Evolutionary conservation across 164 flowering plant genomes (phyloP), one percentile per base, ranked within the genome.

Genomic region (Magnolia changhungtana): DNA sequence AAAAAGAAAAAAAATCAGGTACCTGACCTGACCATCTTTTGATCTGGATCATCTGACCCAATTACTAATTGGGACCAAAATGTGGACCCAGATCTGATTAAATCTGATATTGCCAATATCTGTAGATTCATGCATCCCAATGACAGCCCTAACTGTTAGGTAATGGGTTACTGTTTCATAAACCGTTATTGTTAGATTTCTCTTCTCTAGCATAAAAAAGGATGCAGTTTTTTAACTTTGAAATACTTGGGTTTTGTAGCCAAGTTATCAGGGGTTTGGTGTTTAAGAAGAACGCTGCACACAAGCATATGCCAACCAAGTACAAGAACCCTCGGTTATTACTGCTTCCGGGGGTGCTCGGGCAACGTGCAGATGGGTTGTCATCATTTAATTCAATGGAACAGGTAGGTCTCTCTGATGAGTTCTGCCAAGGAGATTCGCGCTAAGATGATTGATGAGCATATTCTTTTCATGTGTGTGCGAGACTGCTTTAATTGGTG

Each of bases 201-300:
- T 55, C 61, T 16, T 11, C 61, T 55, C 61, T 55, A 16, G 61
- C 61, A 55, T 55, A 11, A 11, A 55, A 55, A 11, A 11, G 13
- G 18, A 55, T 55, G 45, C 51, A 29, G 19, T 29, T 14, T 37
- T 19, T 29, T 68, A 68, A 68, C 71, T 68, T 68, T 37, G 19
- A 31, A 68, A 68, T 68, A 13, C 50, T 37, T 4, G 8, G n/a
- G 5, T 77, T 77, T 81, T 86, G 85, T 89, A 96, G 99, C 88
- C 84, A 89, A 84, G 74, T 96, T 50, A 77, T 96, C 70, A 90
- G 86, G 83, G 98, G 99, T 50, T 71, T 93, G 86, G 98, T 92
- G 77, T 96, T 96, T 77, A 94, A 93, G 80, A 96, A 96, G 86
- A 89, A 87, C 85, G 93, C 96, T 52, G 93, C 98, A 21, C 98